These are phyloP conservation scores for Platismatia glauca DNA, from an alignment of 495 filamentous ascomycete genomes.

Conservation along the genomic window DNA sequence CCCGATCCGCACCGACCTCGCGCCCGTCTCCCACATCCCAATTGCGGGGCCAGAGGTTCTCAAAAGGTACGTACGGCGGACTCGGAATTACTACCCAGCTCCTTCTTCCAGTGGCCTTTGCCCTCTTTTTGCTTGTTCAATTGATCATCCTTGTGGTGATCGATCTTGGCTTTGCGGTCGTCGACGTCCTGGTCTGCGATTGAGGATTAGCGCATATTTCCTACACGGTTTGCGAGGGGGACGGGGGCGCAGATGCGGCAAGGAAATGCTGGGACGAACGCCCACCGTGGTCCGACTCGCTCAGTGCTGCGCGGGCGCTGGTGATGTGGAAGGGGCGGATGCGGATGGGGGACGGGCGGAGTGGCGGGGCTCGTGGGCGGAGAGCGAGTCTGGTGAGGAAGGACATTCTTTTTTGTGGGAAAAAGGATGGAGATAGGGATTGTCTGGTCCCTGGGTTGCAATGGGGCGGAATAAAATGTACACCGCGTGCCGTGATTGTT, in stretches of 20 bases:
- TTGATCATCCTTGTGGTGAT: conserved; percentile 64
- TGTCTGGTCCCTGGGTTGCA: background rate
- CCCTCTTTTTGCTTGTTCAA: conserved; percentile 63
- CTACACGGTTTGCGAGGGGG: too few species aligned
- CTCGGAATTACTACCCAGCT: conserved; percentile 73
- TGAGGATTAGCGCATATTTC: background rate
- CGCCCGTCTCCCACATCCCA: background rate
- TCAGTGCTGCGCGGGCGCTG: conserved; percentile 15
- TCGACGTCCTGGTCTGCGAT: conserved; percentile 32
- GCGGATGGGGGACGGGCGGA: background rate
- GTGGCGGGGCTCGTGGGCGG: conserved; percentile 7
- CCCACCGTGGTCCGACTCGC: conserved; percentile 26
- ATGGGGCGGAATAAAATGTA: background rate
- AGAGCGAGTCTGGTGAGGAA: conserved; percentile 14
- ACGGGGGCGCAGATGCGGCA: background rate
- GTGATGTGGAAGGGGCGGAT: conserved; percentile 18
- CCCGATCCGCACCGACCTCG: background rate
- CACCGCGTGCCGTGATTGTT: background rate
- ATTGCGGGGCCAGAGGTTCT: background rate
- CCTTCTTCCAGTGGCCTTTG: conserved; percentile 70
- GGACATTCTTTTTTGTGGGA: conserved; percentile 25
- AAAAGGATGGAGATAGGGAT: background rate
- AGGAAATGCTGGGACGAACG: conserved; percentile 12
- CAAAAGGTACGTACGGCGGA: conserved; percentile 46
- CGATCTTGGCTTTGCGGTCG: conserved; percentile 40